These are phyloP conservation scores for Leccinum subfulvum DNA, from an alignment of 1,284 basidiomycete species.

Conservation along the genomic window DNA sequence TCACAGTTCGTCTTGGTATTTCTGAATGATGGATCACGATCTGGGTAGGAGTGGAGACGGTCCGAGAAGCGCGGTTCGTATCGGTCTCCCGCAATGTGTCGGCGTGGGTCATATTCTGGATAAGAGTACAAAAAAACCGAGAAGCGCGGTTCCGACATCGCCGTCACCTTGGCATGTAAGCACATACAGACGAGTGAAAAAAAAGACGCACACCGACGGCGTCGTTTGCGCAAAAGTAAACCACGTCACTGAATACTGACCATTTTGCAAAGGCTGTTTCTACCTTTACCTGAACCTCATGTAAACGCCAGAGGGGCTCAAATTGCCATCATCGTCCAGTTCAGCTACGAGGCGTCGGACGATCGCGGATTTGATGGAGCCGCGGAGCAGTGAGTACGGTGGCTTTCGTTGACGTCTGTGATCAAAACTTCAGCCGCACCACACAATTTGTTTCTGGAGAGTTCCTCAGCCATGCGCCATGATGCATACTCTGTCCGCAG, in stretches of 20 bases:
- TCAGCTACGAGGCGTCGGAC: not conserved
- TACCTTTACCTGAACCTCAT: conserved; percentile 90
- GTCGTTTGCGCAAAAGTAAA: not conserved
- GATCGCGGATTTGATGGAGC: not conserved
- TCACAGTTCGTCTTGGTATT: conserved; percentile 16
- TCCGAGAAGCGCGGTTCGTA: not conserved
- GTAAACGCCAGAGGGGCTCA: conserved; percentile 61
- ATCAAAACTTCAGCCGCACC: not conserved
- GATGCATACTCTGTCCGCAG: not conserved
- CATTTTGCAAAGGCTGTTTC: conserved; percentile 88
- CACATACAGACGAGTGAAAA: conserved; percentile 89
- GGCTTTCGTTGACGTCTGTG: not conserved
- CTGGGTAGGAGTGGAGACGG: not conserved
- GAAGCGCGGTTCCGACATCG: conserved; percentile 78
- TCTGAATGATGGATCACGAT: not conserved
- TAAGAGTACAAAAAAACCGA: conserved; percentile 81
- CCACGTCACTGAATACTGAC: conserved; percentile 42
- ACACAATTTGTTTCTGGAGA: not conserved
- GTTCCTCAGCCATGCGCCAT: not conserved
- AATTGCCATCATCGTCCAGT: not conserved
- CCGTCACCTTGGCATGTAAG: conserved; percentile 50
- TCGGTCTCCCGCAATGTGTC: conserved; percentile 46
- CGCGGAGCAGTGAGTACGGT: not conserved
- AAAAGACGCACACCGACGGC: conserved; percentile 42
- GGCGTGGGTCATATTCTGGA: conserved; percentile 49